phyloP scores from a whole-genome alignment of 306 rosid genomes.

The Castanea mollissima region DNA sequence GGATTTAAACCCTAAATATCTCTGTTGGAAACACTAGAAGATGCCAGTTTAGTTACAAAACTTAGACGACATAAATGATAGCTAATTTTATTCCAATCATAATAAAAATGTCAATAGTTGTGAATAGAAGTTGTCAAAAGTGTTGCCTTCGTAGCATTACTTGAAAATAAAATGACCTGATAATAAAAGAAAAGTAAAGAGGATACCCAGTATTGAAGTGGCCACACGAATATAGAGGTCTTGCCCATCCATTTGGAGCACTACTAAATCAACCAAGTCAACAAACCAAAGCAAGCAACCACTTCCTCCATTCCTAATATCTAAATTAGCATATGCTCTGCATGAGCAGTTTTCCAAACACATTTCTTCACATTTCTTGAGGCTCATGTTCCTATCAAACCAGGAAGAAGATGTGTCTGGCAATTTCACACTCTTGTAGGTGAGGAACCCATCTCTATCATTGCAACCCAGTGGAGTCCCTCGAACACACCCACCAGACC shows the following conservation, averaged over 20 bases:
- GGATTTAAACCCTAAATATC: no score
- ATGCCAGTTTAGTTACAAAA: no score
- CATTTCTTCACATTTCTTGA: slow-evolving; percentile 21
- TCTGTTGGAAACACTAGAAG: no score
- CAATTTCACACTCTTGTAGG: not conserved
- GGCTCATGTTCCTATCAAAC: slow-evolving; percentile 16
- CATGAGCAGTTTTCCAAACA: slow-evolving; percentile 36
- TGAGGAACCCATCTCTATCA: slow-evolving; percentile 11
- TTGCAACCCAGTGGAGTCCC: slow-evolving; percentile 12
- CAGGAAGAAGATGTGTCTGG: slow-evolving; percentile 33
- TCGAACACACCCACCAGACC: slow-evolving; percentile 22
- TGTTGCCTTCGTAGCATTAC: no score
- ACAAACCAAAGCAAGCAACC: slow-evolving; percentile 39
- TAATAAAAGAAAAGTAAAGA: no score
- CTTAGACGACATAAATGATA: no score
- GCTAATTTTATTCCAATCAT: no score
- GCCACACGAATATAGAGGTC: not conserved
- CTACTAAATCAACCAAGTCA: slow-evolving; percentile 29
- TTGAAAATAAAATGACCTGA: no score
- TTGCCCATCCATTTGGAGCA: slow-evolving; percentile 22
- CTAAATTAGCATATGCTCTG: slow-evolving; percentile 25
- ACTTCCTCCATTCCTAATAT: slow-evolving; percentile 20
- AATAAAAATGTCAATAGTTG: no score
- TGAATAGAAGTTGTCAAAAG: no score
- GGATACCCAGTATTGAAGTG: no score